These are phyloP conservation scores for Beauveria medogensis DNA, from an alignment of 2,329 filamentous ascomycete genomes.

Conservation along the genomic window DNA sequence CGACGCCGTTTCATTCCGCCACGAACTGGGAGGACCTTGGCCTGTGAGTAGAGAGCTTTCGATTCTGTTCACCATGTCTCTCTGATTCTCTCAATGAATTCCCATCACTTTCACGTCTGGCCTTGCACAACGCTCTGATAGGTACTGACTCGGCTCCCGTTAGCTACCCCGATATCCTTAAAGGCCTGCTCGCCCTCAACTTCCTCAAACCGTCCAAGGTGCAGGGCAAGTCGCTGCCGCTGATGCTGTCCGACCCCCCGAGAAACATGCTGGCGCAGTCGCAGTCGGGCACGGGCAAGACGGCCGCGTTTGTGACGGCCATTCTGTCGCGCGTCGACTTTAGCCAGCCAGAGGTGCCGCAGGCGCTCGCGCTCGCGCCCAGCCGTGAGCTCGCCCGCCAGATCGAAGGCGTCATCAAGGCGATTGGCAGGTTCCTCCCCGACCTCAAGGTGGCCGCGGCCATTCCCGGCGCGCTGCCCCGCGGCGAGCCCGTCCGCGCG, in stretches of 20 bases:
- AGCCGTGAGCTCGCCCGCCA: constrained; percentile 92
- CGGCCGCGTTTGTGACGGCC: constrained; percentile 89
- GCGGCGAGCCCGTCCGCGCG: constrained; percentile 60
- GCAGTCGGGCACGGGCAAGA: constrained; percentile 98
- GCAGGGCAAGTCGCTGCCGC: constrained; percentile 85
- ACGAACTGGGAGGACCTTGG: constrained; percentile 78
- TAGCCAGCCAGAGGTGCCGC: constrained; percentile 57
- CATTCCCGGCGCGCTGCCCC: constrained; percentile 67
- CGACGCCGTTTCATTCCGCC: constrained; percentile 80
- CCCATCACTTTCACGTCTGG: too few relatives aligned
- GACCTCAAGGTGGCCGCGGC: constrained; percentile 71
- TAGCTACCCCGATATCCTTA: constrained; percentile 51
- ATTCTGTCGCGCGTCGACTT: constrained; percentile 82
- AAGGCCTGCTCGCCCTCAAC: constrained; percentile 71
- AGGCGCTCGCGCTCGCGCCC: constrained; percentile 83
- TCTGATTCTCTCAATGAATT: too few relatives aligned
- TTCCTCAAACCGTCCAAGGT: constrained; percentile 97
- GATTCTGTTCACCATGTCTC: too few relatives aligned
- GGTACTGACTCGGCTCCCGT: background rate
- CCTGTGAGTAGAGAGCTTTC: constrained; percentile 50
- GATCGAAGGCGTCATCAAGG: constrained; percentile 75
- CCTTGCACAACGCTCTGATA: too few relatives aligned
- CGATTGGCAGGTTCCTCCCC: constrained; percentile 77
- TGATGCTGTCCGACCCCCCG: constrained; percentile 81
- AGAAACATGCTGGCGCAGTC: constrained; percentile 95